Conservation (phyloP, 2,329 filamentous ascomycete species). For the Neofusicoccum sp. region DNA sequence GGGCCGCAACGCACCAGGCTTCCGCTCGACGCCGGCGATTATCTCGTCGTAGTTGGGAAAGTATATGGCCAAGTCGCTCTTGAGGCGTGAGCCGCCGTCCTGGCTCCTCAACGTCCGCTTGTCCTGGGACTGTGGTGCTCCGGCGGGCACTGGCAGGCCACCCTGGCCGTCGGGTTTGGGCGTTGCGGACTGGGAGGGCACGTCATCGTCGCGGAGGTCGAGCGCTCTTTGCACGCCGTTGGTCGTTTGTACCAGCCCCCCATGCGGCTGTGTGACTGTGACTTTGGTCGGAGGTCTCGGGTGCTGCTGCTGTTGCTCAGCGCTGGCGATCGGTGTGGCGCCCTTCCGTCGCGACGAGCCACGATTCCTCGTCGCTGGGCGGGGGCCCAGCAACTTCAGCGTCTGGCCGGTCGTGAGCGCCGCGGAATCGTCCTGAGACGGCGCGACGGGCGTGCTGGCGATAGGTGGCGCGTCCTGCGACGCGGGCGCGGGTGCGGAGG, state of each 20-base stretch:
- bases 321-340: constrained; percentile 20
- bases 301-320: constrained; percentile 21
- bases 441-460: constrained; percentile 17
- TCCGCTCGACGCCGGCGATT: constrained; percentile 80
- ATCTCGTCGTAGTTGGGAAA: constrained; percentile 95
- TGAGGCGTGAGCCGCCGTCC: constrained; percentile 77
- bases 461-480: constrained; percentile 20
- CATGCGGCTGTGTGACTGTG: constrained; percentile 47
- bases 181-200: constrained; percentile 35
- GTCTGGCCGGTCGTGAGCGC: constrained; percentile 9
- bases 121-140: constrained; percentile 48
- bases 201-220: constrained; percentile 35
- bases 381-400: constrained; percentile 21
- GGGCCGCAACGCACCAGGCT: constrained; percentile 63
- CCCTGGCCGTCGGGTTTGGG: constrained; percentile 33
- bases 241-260: constrained; percentile 42
- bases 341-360: constrained; percentile 21
- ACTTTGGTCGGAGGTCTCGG: constrained; percentile 46
- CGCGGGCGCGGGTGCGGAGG: constrained; percentile 31
- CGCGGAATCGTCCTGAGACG: constrained; percentile 13
- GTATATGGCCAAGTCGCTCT: constrained; percentile 88
- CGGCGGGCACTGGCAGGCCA: constrained; percentile 27
- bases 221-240: constrained; percentile 46
- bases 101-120: constrained; percentile 83
- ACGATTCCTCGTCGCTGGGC: constrained; percentile 18